These are phyloP conservation scores for Turnera subulata DNA, from an alignment of 345 rosid genomes.

Conservation along the genomic window DNA sequence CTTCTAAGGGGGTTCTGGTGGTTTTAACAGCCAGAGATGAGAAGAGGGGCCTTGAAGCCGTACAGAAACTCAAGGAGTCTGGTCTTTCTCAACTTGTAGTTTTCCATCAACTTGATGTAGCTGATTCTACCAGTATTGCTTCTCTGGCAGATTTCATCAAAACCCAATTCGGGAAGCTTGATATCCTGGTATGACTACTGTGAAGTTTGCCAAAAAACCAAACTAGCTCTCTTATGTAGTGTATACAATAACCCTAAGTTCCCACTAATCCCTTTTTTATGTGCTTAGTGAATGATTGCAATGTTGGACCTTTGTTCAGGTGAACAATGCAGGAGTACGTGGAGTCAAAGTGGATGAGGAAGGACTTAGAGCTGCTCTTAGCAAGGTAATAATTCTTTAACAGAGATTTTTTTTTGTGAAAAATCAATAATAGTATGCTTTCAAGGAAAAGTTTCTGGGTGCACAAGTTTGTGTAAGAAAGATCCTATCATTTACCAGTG, in stretches of 20 bases:
- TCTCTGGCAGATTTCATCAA: slow-evolving; percentile 27
- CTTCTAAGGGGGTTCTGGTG: slow-evolving; percentile 7
- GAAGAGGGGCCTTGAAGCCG: slow-evolving; percentile 9
- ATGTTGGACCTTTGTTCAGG: slow-evolving; percentile 23
- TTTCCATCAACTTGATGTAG: slow-evolving; percentile 15
- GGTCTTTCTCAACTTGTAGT: slow-evolving; percentile 4
- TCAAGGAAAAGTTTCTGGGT: too few species aligned
- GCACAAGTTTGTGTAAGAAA: too few species aligned
- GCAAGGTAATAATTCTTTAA: too few species aligned
- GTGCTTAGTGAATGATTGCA: neutral
- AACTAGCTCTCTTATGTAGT: too few species aligned
- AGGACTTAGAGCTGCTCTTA: neutral
- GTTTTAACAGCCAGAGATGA: slow-evolving; percentile 14
- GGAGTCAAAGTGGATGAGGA: slow-evolving; percentile 17
- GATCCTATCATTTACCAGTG: too few species aligned
- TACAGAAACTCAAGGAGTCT: slow-evolving; percentile 6
- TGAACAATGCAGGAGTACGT: slow-evolving; percentile 38
- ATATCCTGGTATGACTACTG: slow-evolving; percentile 12
- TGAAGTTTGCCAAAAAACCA: too few species aligned
- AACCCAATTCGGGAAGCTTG: slow-evolving; percentile 23
- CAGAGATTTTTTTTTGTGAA: too few species aligned
- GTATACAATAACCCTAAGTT: too few species aligned
- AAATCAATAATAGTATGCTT: too few species aligned
- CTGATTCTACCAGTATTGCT: slow-evolving; percentile 12
- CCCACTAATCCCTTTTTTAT: too few species aligned